Conservation (phyloP, 495 filamentous ascomycete species). For the Talaromyces adpressus region DNA sequence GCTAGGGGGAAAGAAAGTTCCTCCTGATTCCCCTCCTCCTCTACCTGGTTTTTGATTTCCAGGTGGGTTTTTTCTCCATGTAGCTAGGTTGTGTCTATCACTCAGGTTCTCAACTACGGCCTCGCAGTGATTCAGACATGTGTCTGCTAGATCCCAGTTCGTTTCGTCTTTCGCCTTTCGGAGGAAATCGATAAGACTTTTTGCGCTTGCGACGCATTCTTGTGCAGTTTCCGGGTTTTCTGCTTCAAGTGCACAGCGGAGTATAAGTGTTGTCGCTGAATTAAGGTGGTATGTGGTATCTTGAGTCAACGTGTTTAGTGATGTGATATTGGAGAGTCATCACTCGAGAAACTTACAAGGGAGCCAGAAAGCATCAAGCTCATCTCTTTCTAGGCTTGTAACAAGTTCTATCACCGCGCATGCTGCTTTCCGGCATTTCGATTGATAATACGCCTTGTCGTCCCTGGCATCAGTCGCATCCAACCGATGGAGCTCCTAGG, state of each 20-base stretch:
- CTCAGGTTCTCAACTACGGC: slow-evolving; percentile 7
- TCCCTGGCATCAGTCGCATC: slow-evolving; percentile 8
- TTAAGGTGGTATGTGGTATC: slow-evolving; percentile 19
- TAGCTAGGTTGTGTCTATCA: slow-evolving; percentile 1
- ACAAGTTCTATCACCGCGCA: slow-evolving; percentile 20
- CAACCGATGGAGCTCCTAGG: slow-evolving; percentile 12
- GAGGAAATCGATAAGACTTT: slow-evolving; percentile 13
- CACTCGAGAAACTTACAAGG: slow-evolving; percentile 12
- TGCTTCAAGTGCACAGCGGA: slow-evolving; percentile 22
- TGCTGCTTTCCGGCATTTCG: slow-evolving; percentile 20
- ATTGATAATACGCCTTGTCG: slow-evolving; percentile 16
- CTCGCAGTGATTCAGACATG: slow-evolving; percentile 23
- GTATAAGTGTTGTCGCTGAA: slow-evolving; percentile 17
- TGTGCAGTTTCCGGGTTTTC: slow-evolving; percentile 12
- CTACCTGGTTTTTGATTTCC: background rate
- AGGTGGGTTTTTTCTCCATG: background rate
- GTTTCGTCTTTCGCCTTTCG: slow-evolving; percentile 21
- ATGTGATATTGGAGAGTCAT: background rate
- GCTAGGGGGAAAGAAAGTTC: background rate
- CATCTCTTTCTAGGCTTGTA: slow-evolving; percentile 11
- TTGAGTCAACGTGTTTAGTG: slow-evolving; percentile 2
- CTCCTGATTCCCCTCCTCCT: background rate
- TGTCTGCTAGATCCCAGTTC: slow-evolving; percentile 28
- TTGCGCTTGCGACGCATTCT: slow-evolving; percentile 15
- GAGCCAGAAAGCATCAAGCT: slow-evolving; percentile 23